phyloP scores from a whole-genome alignment of 75 land plant genomes.

The Sequoiadendron giganteum region DNA sequence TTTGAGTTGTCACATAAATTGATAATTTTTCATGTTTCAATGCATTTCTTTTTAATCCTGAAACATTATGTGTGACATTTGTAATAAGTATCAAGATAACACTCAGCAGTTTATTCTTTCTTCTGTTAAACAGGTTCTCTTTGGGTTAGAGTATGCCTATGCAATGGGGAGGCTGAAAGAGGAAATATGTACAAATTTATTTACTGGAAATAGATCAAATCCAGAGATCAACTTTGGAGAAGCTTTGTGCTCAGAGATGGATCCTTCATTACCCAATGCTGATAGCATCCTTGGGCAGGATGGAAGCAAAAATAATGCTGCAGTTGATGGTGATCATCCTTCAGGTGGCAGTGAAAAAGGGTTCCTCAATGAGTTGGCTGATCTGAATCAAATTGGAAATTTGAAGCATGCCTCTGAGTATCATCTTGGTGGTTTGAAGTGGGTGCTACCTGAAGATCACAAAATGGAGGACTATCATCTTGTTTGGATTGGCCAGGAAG shows the following conservation, averaged over 20 bases:
- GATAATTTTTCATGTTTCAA: not conserved
- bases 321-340: not conserved
- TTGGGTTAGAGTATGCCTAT: conserved; percentile 79
- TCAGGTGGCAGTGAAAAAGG: not conserved
- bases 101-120: not conserved
- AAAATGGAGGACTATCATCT: conserved; percentile 68
- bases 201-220: not conserved
- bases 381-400: not conserved
- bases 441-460: conserved; percentile 50
- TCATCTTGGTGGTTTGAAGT: conserved; percentile 69
- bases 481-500: conserved; percentile 85
- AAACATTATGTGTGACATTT: not conserved
- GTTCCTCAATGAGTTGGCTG: not conserved
- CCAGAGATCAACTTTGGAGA: conserved; percentile 44
- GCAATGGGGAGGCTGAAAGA: conserved; percentile 47
- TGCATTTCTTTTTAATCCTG: not conserved
- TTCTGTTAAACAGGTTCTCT: conserved; percentile 57
- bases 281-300: not conserved
- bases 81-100: not conserved
- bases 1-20: not conserved
- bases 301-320: not conserved
- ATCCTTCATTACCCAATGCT: conserved; percentile 33
- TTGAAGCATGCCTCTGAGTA: conserved; percentile 8
- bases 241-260: conserved; percentile 39
- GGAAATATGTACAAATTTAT: conserved; percentile 10